Evolutionary conservation across 768 basidiomycete genomes (phyloP), one percentile per base, ranked within the genome.

Genomic region (Polyporus arcularius): DNA sequence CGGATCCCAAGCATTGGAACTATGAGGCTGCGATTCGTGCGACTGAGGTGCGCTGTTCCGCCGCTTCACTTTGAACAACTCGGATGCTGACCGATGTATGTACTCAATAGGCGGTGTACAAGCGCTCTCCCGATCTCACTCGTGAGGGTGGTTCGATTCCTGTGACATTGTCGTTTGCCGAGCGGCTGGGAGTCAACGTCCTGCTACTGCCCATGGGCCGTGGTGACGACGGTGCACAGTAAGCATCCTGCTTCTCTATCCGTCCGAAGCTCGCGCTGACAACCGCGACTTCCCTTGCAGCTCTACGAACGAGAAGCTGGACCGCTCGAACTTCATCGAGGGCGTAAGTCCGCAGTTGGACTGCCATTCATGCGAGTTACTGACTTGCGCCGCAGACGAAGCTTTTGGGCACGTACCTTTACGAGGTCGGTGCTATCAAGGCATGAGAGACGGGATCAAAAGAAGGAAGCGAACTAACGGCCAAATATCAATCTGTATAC

Each of bases 71-170:
- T 26, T 26, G 21, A 26, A 26, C 21, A 26, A 26, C 21, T 26
- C 21, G 21, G 21, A 8, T n/a, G 15, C 14, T 28, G 30, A 52
- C 35, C 28, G 18, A 26, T 26, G 21, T 26, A 26, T 30, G 35
- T 47, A 10, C 10, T 26, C 21, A 11, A 66, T 60, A 78, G 75
- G 71, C 75, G 7, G 70, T 95, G 10, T 95, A 93, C 76, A 79
- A 83, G 48, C 81, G 82, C 70, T 83, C 85, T 5, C 94, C 94
- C 0, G 92, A 96, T 71, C 78, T 89, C 60, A 94, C 90, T 2
- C 85, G 94, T 43, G 94, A 96, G 73, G 94, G 94, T n/a, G 96
- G 96, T 4, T 93, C 92, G 6, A 96, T 96, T 63, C 95, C 95
- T 0, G 92, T 96, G 32, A 96, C 94, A 4, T 80, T 98, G 58